Percentiles rank a stretch among this genome's conserved stretches.
These are phyloP conservation scores for Fusarium cicatricum DNA, from an alignment of 2,329 filamentous ascomycete species.

Conservation along the genomic window DNA sequence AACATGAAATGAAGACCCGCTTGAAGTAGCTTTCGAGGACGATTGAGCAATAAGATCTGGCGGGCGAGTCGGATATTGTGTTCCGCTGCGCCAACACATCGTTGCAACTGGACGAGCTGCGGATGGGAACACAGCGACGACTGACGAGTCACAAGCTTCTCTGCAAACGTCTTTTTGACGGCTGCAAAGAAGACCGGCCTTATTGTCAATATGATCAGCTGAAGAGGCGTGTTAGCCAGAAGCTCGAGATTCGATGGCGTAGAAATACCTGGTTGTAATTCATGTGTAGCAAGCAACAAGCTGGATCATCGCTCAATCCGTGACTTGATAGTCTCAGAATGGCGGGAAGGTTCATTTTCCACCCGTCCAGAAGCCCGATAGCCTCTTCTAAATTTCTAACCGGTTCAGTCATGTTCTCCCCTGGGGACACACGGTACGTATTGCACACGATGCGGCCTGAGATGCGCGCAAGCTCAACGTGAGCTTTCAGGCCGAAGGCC, in stretches of 20 bases:
- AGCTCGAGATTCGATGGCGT: too few relatives aligned
- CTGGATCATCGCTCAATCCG: constrained; percentile 51
- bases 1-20: constrained; percentile 59
- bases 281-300: constrained; percentile 58
- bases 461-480: constrained; percentile 57
- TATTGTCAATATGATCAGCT: constrained; percentile 57
- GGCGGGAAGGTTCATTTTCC: constrained; percentile 50
- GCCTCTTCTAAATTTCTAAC: constrained; percentile 50
- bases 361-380: constrained; percentile 53
- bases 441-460: constrained; percentile 59
- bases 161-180: constrained; percentile 57
- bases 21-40: constrained; percentile 52
- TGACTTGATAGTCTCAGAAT: constrained; percentile 49
- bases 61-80: constrained; percentile 56
- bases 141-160: constrained; percentile 46
- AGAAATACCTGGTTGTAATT: constrained; percentile 51
- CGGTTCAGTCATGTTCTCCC: constrained; percentile 37
- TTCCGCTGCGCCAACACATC: constrained; percentile 55
- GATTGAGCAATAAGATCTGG: constrained; percentile 49
- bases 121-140: constrained; percentile 36
- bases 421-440: constrained; percentile 53
- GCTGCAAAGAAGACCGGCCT: constrained; percentile 58
- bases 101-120: constrained; percentile 45
- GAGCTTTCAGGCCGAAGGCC: constrained; percentile 54
- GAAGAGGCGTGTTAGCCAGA: background rate